phyloP scores from a whole-genome alignment of 1,284 basidiomycete genomes.

The Rhodotorula glutinis region DNA sequence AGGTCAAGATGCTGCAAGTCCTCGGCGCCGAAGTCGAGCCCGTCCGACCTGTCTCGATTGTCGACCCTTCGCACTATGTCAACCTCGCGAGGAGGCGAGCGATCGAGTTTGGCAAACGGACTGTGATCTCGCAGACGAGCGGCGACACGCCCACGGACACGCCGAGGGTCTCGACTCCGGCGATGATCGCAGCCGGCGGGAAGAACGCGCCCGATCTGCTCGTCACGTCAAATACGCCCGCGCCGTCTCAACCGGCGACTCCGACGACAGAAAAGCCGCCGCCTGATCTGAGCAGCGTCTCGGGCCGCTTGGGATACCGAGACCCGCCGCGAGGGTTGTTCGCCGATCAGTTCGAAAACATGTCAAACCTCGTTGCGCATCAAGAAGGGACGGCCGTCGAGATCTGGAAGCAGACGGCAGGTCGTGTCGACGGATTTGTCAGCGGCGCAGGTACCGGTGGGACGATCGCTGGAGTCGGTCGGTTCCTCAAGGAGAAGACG shows the following conservation, averaged over 20 bases:
- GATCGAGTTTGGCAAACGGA: constrained; percentile 61
- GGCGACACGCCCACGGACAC: not conserved
- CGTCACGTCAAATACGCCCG: constrained; percentile 6
- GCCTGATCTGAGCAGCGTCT: not conserved
- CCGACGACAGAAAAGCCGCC: not conserved
- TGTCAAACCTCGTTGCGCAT: constrained; percentile 86
- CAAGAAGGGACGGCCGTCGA: constrained; percentile 88
- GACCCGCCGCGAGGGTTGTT: constrained; percentile 56
- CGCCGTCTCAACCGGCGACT: not conserved
- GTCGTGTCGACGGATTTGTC: constrained; percentile 79
- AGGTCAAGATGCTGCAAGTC: constrained; percentile 74
- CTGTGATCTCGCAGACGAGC: constrained; percentile 7
- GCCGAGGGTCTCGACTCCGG: not conserved
- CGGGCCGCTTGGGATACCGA: not conserved
- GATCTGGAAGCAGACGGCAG: constrained; percentile 89
- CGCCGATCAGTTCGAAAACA: constrained; percentile 87
- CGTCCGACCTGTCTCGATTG: constrained; percentile 64
- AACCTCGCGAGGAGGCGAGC: constrained; percentile 64
- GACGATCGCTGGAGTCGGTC: constrained; percentile 81
- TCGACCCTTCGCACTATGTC: constrained; percentile 86
- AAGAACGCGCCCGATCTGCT: constrained; percentile 15
- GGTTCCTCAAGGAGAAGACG: constrained; percentile 68
- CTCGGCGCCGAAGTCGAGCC: constrained; percentile 81
- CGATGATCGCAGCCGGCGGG: not conserved
- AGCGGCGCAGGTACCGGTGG: constrained; percentile 95